A percentile compares a stretch with the other conserved stretches of the same genome.
phyloP scores from a whole-genome alignment of 1,284 basidiomycete species.

The Trichosporon asahii region DNA sequence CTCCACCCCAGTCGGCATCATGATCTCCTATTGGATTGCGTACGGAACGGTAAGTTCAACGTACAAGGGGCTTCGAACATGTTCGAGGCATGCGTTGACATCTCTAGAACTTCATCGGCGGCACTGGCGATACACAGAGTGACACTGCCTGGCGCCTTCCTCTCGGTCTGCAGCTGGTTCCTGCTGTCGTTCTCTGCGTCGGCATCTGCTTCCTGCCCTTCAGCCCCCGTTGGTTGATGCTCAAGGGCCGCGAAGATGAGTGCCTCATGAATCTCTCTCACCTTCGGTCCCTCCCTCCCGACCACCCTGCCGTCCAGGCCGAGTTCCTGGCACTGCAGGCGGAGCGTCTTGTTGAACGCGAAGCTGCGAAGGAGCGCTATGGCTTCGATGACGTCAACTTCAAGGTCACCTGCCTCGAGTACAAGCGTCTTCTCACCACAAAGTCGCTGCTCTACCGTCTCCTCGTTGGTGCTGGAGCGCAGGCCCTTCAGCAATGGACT shows the following conservation, averaged over 20 bases:
- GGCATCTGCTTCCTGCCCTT: conserved; percentile 50
- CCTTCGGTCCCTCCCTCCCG: conserved; percentile 60
- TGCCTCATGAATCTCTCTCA: conserved; percentile 63
- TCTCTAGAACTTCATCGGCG: conserved; percentile 30
- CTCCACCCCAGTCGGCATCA: conserved; percentile 27
- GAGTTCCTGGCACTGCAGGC: conserved; percentile 80
- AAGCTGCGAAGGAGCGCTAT: conserved; percentile 53
- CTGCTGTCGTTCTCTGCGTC: conserved; percentile 46
- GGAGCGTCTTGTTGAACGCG: conserved; percentile 68
- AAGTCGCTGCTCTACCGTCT: conserved; percentile 44
- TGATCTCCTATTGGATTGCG: conserved; percentile 62
- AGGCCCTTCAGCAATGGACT: conserved; percentile 51
- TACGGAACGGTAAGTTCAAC: conserved; percentile 56
- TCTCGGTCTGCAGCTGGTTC: conserved; percentile 66
- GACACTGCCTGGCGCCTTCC: conserved; percentile 57
- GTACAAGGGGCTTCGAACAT: no score
- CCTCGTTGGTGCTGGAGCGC: conserved; percentile 46
- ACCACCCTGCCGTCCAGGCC: conserved; percentile 66
- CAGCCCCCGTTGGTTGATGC: conserved; percentile 59
- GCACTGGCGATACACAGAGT: conserved; percentile 25
- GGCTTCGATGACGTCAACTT: conserved; percentile 41
- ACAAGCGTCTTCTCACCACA: conserved; percentile 47
- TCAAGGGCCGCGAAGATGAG: conserved; percentile 66
- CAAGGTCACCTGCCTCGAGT: conserved; percentile 39
- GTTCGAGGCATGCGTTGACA: conserved; percentile 7